Evolutionary conservation across 164 flowering plant species (phyloP).

Genomic region (Nymphaea thermarum): DNA sequence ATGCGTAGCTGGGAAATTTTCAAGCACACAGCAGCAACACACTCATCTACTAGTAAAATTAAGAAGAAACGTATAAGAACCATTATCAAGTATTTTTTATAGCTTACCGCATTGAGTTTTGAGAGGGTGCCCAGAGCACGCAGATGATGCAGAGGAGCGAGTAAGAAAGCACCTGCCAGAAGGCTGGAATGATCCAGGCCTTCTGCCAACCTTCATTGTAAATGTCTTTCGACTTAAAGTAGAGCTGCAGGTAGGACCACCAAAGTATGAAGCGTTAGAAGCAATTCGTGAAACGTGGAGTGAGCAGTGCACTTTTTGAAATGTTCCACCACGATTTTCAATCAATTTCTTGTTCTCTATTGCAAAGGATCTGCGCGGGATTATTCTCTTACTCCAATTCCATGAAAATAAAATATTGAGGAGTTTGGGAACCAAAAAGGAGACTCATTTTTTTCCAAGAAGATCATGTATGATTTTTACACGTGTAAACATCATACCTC

Average conservation of each 20-base stretch:
- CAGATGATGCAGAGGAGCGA: constrained; percentile 82
- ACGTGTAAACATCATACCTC: constrained; percentile 38
- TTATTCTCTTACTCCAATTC: no score
- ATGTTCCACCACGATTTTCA: no score
- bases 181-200: constrained; percentile 98
- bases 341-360: no score
- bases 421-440: neutral
- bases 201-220: constrained; percentile 92
- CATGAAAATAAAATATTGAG: no score
- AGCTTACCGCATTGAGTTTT: constrained; percentile 68
- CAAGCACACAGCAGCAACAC: neutral
- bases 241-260: constrained; percentile 45
- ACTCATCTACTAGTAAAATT: neutral
- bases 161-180: constrained; percentile 94
- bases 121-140: constrained; percentile 97
- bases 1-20: constrained; percentile 49
- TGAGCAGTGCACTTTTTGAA: no score
- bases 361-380: no score
- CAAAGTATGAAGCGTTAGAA: neutral
- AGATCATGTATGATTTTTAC: no score
- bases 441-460: neutral
- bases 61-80: neutral
- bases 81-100: neutral
- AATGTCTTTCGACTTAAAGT: constrained; percentile 75
- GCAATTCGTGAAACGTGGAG: no score